These are phyloP conservation scores for Teratosphaeria epicoccoides DNA, from an alignment of 2,329 filamentous ascomycete species.

Conservation along the genomic window DNA sequence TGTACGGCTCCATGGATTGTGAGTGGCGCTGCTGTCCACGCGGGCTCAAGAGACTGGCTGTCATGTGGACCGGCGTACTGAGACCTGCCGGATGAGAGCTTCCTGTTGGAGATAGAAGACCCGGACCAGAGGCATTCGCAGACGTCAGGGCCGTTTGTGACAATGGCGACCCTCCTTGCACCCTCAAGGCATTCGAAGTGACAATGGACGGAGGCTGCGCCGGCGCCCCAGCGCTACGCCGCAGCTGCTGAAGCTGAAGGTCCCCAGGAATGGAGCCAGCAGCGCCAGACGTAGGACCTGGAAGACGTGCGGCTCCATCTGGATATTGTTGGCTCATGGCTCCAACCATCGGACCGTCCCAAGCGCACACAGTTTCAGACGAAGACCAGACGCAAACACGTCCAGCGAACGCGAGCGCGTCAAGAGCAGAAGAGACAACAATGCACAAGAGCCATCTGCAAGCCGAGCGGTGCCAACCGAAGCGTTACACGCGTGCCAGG, in stretches of 20 bases:
- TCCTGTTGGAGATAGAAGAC: constrained; percentile 7
- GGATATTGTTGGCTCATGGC: constrained; percentile 21
- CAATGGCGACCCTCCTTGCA: constrained; percentile 25
- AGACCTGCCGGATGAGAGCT: constrained; percentile 21
- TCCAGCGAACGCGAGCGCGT: constrained; percentile 5
- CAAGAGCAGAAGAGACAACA: constrained; percentile 2
- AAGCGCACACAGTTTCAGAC: constrained; percentile 1
- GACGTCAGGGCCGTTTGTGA: constrained; percentile 28
- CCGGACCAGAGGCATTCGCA: constrained; percentile 31
- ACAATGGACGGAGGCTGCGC: constrained; percentile 33
- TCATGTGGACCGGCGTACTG: constrained; percentile 20
- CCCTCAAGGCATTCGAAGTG: constrained; percentile 30
- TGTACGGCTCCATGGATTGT: constrained; percentile 32
- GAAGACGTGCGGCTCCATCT: constrained; percentile 16
- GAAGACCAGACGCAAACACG: constrained; percentile 1
- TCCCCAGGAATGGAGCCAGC: constrained; percentile 10
- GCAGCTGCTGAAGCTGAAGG: constrained; percentile 13
- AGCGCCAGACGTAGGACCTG: constrained; percentile 13
- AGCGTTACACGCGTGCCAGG: constrained; percentile 3
- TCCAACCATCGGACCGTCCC: constrained; percentile 1
- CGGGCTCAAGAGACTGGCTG: constrained; percentile 1
- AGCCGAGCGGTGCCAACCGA: not conserved
- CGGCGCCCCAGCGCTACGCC: constrained; percentile 6
- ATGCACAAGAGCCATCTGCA: not conserved
- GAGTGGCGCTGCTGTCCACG: not conserved